A percentile compares a stretch with the other conserved stretches of the same genome.
Evolutionary conservation across 1,139 yeast species (phyloP).

Genomic region (Candida mesenterica): DNA sequence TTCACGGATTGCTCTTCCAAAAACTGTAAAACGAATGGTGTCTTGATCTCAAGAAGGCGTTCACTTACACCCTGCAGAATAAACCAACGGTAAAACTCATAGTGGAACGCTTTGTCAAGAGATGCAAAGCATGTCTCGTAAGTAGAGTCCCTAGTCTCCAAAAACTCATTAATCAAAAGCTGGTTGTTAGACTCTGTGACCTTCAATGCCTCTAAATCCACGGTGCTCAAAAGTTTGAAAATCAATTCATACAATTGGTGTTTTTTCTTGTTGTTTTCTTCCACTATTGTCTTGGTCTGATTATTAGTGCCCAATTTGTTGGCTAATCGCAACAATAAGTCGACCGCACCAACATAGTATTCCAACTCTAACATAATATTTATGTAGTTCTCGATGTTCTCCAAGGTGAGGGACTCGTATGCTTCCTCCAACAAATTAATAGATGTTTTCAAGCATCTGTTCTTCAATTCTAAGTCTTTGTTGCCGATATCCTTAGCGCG

Average conservation of each 20-base stretch:
- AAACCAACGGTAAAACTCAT: constrained; percentile 91
- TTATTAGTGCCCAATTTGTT: constrained; percentile 51
- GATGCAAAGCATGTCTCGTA: constrained; percentile 74
- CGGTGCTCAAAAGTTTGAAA: constrained; percentile 68
- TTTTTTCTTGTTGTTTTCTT: constrained; percentile 34
- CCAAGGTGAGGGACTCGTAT: constrained; percentile 72
- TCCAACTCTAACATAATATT: constrained; percentile 74
- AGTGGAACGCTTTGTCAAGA: constrained; percentile 81
- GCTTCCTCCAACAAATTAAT: constrained; percentile 77
- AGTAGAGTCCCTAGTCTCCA: constrained; percentile 65
- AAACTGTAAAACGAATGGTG: constrained; percentile 77
- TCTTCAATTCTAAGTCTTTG: constrained; percentile 67
- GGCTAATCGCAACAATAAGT: constrained; percentile 77
- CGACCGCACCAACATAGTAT: constrained; percentile 83
- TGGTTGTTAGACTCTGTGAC: constrained; percentile 45
- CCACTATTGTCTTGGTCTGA: constrained; percentile 11
- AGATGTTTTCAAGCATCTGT: constrained; percentile 71
- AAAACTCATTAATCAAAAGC: constrained; percentile 50
- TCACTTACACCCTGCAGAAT: constrained; percentile 75
- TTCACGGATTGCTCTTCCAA: constrained; percentile 69
- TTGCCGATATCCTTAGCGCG: constrained; percentile 77
- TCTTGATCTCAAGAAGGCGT: constrained; percentile 71
- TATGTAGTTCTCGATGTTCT: constrained; percentile 78
- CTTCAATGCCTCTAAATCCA: constrained; percentile 65
- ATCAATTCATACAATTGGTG: constrained; percentile 66